These are phyloP conservation scores for Cryptococcus sp. DNA, from an alignment of 1,284 basidiomycete species.

Conservation along the genomic window DNA sequence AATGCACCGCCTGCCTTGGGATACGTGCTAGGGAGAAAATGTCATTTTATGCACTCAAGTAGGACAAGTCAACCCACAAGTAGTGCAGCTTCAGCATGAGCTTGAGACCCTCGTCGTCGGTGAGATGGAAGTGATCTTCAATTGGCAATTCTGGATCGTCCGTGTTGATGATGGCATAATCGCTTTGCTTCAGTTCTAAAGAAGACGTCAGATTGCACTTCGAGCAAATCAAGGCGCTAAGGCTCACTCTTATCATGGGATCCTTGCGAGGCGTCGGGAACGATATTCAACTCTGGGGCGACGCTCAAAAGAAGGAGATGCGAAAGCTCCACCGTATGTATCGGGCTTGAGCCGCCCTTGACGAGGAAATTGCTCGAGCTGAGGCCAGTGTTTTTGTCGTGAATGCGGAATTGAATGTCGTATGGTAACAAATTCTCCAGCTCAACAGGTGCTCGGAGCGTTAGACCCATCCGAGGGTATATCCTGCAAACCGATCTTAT, in stretches of 20 bases:
- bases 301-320: conserved; percentile 93
- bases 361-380: conserved; percentile 81
- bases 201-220: not conserved
- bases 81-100: conserved; percentile 85
- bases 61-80: conserved; percentile 61
- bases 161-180: conserved; percentile 96
- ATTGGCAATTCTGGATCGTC: conserved; percentile 70
- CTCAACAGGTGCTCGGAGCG: conserved; percentile 92
- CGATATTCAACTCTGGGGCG: conserved; percentile 62
- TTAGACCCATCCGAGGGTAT: conserved; percentile 81
- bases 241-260: no score
- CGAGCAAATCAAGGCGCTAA: no score
- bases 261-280: no score
- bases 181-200: conserved; percentile 69
- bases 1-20: conserved; percentile 95
- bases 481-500: conserved; percentile 57
- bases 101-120: conserved; percentile 76
- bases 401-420: conserved; percentile 93
- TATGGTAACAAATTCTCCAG: conserved; percentile 95
- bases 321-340: conserved; percentile 93
- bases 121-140: conserved; percentile 57
- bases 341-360: conserved; percentile 91
- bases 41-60: not conserved
- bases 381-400: conserved; percentile 92
- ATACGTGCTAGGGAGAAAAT: conserved; percentile 62